Evolutionary conservation across 768 basidiomycete species (phyloP), one percentile per base, ranked within the genome.

Genomic region (Pleurotus ostreatus): DNA sequence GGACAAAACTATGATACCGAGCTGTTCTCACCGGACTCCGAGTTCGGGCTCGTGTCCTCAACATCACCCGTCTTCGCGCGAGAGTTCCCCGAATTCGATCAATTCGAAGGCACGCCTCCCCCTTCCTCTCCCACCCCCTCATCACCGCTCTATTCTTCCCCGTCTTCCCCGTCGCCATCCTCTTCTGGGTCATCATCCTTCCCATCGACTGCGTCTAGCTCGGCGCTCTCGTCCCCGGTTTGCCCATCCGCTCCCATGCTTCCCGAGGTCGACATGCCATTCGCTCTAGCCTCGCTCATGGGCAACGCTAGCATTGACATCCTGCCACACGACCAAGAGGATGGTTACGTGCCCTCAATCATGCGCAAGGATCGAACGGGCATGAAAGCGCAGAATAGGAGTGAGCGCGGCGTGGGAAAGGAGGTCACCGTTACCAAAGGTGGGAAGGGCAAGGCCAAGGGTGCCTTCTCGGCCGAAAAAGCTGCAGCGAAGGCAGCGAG

Each of bases 301-400:
- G 37, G 26, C 15, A 53, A 25, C 39, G 16, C 39, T 39, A 53
- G 20, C 39, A 25, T 25, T 22, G 51, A 53, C 9, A 39, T 53
- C 16, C 41, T 53, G 7, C 18, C 51, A 11, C 51, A 53, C 22
- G 51, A 53, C 25, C 16, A 13, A 6, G 51, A 53, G 51, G 38
- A 39, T n/a, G 51, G 38, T 15, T 53, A 53, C 39, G 51, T 53
- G 9, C 51, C 51, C 15, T 53, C 38, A n/a, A 41, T 53, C 37
- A 53, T 53, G 51, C 51, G 51, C 13, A 53, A 53, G 15, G 51
- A 53, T n/a, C 37, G 51, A 20, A 8, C n/a, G 9, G 38, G 18
- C 7, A 7, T 39, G 15, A 53, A 53, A 25, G 51, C 51, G 2
- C 51, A 40, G 18, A 53, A 39, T 23, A 39, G 51, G 23, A 53